Evolutionary conservation across 441 rosid species (phyloP), one percentile per base, ranked within the genome.

Genomic region (Gossypium gossypioides): DNA sequence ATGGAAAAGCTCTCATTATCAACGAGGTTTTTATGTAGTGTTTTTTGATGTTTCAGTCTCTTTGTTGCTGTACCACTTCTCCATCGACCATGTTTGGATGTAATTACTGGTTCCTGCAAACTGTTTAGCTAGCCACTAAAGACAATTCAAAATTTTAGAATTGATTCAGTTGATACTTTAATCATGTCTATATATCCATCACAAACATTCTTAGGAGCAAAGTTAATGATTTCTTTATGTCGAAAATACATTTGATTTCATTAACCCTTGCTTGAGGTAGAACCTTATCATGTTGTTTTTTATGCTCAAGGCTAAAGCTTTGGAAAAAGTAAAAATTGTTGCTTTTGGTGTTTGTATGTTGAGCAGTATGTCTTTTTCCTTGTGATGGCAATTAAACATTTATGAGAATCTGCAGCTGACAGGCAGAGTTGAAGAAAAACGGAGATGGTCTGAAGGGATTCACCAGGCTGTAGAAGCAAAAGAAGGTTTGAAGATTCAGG

Each of bases 381-480:
- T 64, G 46, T 44, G 59, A 18, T 61, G 40, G 29, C 9, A 66
- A 16, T 71, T 66, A 40, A 60, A 44, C n/a, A 68, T 50, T n/a
- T 65, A 21, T 63, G 57, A 71, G 51, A 57, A 32, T 74, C 55
- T 83, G 78, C 87, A 93, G 98, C 76, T 93, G 80, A 93, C 98
- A 27, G 98, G 98, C 77, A 87, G 98, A 87, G 96, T 91, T 75
- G 98, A 93, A 85, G 98, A 93, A 81, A 93, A 90, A 79, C 86
- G 93, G 84, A 89, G 98, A 84, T 93, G 98, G 98, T 88, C 95
- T 56, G 96, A 91, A 0, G 98, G 98, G 72, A 89, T 93, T 80
- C 98, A 93, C 83, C 97, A 93, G 84, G 93, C 98, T 65, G 97
- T 91, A 70, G 98, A 93, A 85, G 98, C 97, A 59, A 94, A 94